Evolutionary conservation across 2,329 filamentous ascomycete species (phyloP).

Genomic region (Cladosporium sp.): DNA sequence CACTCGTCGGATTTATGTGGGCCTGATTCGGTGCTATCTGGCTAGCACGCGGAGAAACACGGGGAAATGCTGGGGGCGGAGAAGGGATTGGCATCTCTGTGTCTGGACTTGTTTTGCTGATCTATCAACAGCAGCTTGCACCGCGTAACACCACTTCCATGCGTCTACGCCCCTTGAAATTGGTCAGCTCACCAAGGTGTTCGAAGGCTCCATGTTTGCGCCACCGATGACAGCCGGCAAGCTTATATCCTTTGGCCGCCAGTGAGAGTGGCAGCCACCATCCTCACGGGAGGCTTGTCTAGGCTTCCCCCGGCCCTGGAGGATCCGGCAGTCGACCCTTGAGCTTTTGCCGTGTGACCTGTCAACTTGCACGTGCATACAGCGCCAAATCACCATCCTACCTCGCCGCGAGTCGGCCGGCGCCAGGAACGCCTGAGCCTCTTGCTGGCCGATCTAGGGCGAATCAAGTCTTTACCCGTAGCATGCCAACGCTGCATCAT

Average conservation of each 20-base stretch:
- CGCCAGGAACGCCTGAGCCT: neutral
- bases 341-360: neutral
- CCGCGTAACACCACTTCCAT: neutral
- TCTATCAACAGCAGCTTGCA: neutral
- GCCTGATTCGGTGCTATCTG: neutral
- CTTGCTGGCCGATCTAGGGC: neutral
- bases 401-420: neutral
- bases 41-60: neutral
- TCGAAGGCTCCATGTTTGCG: neutral
- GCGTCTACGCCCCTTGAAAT: too few species aligned
- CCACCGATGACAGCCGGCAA: neutral
- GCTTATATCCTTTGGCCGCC: conserved; percentile 1
- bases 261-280: neutral
- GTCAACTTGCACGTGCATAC: neutral
- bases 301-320: neutral
- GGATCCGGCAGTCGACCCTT: conserved; percentile 2
- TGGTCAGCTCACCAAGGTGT: too few species aligned
- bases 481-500: neutral
- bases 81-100: neutral
- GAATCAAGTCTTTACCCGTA: conserved; percentile 1
- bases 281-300: conserved; percentile 3
- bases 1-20: neutral
- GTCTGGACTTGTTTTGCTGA: too few species aligned
- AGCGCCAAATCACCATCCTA: neutral
- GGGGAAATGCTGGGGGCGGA: conserved; percentile 4